These are phyloP conservation scores for Fusarium sp. DNA, from an alignment of 2,329 filamentous ascomycete genomes.

Conservation along the genomic window DNA sequence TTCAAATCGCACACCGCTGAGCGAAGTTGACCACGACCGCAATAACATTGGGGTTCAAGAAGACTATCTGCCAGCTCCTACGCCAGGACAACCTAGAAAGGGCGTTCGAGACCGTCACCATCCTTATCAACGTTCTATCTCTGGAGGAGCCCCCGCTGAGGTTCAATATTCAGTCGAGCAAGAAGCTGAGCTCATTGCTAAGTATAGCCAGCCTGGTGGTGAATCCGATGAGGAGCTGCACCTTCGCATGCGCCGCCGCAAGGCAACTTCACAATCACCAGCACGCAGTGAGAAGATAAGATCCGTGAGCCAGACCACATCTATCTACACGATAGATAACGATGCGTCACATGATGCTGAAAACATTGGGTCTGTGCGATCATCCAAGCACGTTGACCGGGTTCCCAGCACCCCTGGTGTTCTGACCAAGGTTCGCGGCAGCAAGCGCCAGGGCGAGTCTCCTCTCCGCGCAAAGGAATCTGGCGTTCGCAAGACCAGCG, in stretches of 20 bases:
- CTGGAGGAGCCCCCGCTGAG: slow-evolving; percentile 57
- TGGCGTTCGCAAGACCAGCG: slow-evolving; percentile 73
- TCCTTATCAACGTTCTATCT: slow-evolving; percentile 72
- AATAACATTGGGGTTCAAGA: slow-evolving; percentile 78
- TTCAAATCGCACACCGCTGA: slow-evolving; percentile 85
- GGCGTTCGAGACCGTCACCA: slow-evolving; percentile 83
- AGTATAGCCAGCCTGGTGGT: slow-evolving; percentile 70
- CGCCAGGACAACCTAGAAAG: slow-evolving; percentile 95
- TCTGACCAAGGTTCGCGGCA: slow-evolving; percentile 73
- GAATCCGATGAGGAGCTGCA: slow-evolving; percentile 89
- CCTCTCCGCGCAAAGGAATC: slow-evolving; percentile 64
- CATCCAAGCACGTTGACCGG: slow-evolving; percentile 69
- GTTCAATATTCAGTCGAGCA: slow-evolving; percentile 66
- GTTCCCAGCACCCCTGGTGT: slow-evolving; percentile 66
- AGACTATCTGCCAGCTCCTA: slow-evolving; percentile 93
- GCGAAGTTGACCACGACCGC: slow-evolving; percentile 88
- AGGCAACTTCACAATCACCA: slow-evolving; percentile 71
- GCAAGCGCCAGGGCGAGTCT: slow-evolving; percentile 65
- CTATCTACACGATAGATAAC: slow-evolving; percentile 73
- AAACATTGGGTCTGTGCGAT: slow-evolving; percentile 72
- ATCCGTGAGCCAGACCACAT: slow-evolving; percentile 81
- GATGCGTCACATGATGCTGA: slow-evolving; percentile 77
- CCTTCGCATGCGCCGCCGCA: slow-evolving; percentile 77
- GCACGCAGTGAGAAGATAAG: slow-evolving; percentile 71
- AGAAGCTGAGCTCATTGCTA: slow-evolving; percentile 70